Conservation (phyloP, 164 flowering plant genomes). For the Magnolia sinica region DNA sequence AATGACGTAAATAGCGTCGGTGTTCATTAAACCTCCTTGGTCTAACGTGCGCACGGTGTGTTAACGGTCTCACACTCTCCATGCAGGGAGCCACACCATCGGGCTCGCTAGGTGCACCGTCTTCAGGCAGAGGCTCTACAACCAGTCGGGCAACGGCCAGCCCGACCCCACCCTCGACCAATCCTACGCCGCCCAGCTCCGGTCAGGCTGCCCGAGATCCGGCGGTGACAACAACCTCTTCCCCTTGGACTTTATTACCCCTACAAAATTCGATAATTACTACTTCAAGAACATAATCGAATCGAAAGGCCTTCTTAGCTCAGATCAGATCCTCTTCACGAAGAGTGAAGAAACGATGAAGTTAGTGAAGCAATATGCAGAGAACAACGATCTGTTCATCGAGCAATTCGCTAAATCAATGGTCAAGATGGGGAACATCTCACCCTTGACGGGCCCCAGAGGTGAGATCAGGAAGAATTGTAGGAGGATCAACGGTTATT, state of each 20-base stretch:
- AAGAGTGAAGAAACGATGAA: slow-evolving; percentile 42
- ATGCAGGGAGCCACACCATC: slow-evolving; percentile 92
- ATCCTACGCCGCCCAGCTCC: slow-evolving; percentile 58
- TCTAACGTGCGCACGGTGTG: neutral
- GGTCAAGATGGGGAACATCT: slow-evolving; percentile 83
- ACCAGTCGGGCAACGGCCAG: slow-evolving; percentile 74
- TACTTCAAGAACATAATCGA: slow-evolving; percentile 82
- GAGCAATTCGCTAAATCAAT: slow-evolving; percentile 86
- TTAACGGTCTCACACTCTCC: neutral
- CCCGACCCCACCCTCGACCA: slow-evolving; percentile 64
- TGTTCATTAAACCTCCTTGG: too few relatives aligned
- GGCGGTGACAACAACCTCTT: slow-evolving; percentile 92
- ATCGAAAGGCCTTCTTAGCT: slow-evolving; percentile 66
- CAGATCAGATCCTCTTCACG: slow-evolving; percentile 76
- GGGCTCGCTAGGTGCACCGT: slow-evolving; percentile 81
- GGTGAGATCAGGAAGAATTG: slow-evolving; percentile 89
- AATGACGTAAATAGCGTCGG: too few relatives aligned
- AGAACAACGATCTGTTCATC: slow-evolving; percentile 54
- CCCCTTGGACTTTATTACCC: slow-evolving; percentile 61
- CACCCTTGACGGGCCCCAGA: slow-evolving; percentile 68
- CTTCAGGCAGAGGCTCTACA: slow-evolving; percentile 95
- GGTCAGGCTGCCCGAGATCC: slow-evolving; percentile 69
- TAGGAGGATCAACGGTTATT: slow-evolving; percentile 52
- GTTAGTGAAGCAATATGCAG: slow-evolving; percentile 72
- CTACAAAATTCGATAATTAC: slow-evolving; percentile 68